Percentiles rank a stretch among this genome's conserved stretches.
Evolutionary conservation across 139 green algal species (phyloP).

Genomic region (Yamagishiella unicocca): DNA sequence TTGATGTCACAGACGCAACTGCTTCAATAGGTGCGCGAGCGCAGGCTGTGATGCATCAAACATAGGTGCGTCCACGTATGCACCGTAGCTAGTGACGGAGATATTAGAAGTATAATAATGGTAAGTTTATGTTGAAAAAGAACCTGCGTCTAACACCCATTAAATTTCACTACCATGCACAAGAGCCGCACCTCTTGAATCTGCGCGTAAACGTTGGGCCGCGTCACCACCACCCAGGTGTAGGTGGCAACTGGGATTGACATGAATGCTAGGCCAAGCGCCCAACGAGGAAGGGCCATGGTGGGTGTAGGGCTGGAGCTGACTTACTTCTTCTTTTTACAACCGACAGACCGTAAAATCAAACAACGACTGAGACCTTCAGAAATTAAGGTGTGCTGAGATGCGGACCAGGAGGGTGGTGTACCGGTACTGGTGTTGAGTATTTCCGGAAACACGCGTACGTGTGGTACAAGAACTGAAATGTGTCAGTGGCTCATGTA

Average conservation of each 20-base stretch:
- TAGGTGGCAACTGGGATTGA: slow-evolving; percentile 27
- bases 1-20: background rate
- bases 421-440: no score
- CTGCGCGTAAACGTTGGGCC: slow-evolving; percentile 43
- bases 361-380: no score
- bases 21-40: background rate
- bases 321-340: no score
- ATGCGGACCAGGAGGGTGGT: no score
- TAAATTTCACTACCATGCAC: background rate
- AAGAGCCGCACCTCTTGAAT: background rate
- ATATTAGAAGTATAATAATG: background rate
- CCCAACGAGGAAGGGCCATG: slow-evolving; percentile 37
- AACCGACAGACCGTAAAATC: no score
- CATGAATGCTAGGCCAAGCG: background rate
- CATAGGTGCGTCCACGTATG: background rate
- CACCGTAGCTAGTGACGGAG: background rate
- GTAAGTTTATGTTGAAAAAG: background rate
- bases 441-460: no score
- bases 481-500: no score
- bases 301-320: no score
- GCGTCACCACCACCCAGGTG: background rate
- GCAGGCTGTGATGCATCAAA: background rate
- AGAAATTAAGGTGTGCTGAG: no score
- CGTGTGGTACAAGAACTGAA: no score
- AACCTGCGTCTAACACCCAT: background rate